Evolutionary conservation across 306 rosid species (phyloP), one percentile per base, ranked within the genome.

Genomic region (Prunus davidiana): DNA sequence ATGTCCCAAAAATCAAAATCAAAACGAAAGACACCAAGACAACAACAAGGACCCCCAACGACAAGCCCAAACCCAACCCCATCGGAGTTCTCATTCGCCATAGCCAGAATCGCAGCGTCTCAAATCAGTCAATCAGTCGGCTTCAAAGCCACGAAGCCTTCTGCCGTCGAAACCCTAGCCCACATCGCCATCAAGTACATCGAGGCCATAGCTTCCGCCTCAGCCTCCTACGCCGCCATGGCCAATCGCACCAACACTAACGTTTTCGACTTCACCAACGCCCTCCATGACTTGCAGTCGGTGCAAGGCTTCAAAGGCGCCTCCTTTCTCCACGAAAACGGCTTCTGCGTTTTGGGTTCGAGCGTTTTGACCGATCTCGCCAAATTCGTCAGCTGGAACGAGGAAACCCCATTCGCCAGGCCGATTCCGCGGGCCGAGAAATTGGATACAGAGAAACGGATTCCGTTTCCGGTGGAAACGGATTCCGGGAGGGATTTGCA

Each of bases 121-220:
- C 92, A 92, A 84, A 92, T 90, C 64, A 86, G 89, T 77, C 88
- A 69, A 25, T 86, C 93, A 12, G 78, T 73, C 34, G 97, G 97
- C 9, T 90, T 76, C 85, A 84, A 63, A 69, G 49, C 54, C 63
- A 76, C 86, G 47, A 52, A 82, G 75, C 55, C 16, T 32, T 75
- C 78, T 73, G 93, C 92, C 50, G 79, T 92, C 70, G 88, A 90
- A 55, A 49, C 84, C 82, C 87, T 92, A 8, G 87, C 97, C 70
- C 69, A 51, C 60, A 79, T 91, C 81, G 79, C 88, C 73, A 66
- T 76, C 14, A 83, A 74, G 79, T 88, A 84, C 86, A 81, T 91
- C 50, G 60, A 78, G 67, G 73, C 86, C 69, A 71, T 82, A 38
- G 88, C 85, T 56, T 75, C 74, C 25, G 81, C 87, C 28, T 83